Base-by-base conservation (phyloP, 306 rosid species). In the Rubus idaeus region DNA sequence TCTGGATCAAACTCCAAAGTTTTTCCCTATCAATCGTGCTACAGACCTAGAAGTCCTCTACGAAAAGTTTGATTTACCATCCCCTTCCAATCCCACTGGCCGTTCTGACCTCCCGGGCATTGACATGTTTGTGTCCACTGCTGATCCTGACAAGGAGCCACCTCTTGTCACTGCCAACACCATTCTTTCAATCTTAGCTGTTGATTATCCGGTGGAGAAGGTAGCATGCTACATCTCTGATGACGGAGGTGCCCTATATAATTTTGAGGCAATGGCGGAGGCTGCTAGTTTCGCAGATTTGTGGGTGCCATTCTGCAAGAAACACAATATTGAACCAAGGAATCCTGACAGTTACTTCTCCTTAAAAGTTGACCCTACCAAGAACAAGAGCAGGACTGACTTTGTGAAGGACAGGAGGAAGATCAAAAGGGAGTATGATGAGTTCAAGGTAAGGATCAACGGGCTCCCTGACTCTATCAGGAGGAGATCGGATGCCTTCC, bases 371-470 rank as follows among this genome's bases (percentile, higher is more conserved):
- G 97, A 94, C 80, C 92, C 96, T 47, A 87, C 96, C 10, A 92
- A 89, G 88, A 95, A 94, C 62, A 94, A 94, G 79, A 90, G 90
- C 52, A 84, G 89, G 51, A 78, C 87, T 5, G 91, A 93, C 55
- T 92, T 94, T 81, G 98, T 94, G 51, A 94, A 92, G 82, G 97
- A 92, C 58, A 82, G 98, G 50, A 89, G 98, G 83, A 89, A 89
- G 75, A 89, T 94, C 82, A 94, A 92, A 86, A 89, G 98, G 75
- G 98, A 94, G 82, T 94, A 89, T 60, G 98, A 94, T 74, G 98
- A 94, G 83, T 94, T 94, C 75, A 94, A 92, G 83, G 96, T 94
- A 17, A 82, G 90, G 75, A 89, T 93, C 6, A 94, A 94, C 44
- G 86, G 95, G 50, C 90, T 94, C 64, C 95, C 96, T 6, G 97